Base-by-base conservation (phyloP, 2,329 filamentous ascomycete genomes). In the Ceratocystis lukuohia region DNA sequence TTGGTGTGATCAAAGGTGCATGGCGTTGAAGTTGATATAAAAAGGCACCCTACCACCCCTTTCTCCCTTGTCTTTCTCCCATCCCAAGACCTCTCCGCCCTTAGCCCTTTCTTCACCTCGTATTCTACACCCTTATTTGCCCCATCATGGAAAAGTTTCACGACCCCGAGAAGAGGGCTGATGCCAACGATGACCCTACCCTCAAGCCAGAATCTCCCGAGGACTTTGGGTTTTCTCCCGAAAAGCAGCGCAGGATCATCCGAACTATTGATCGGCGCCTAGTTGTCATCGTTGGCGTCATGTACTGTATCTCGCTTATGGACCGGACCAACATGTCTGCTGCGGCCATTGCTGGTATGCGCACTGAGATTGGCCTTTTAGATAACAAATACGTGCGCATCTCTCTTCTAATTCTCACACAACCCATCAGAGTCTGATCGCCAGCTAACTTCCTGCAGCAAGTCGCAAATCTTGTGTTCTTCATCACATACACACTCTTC, bases 251-350 rank as follows among this genome's bases (percentile, higher is more conserved):
- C 72, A 80, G 76, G 53, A 89, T 94, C 71, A 84, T 91, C 53
- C 79, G 81, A 66, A 83, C 84, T 12, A 79, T 94, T 70, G 90
- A 95, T 74, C 77, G 79, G 37, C 83, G 86, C 1, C 77, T 88
- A 2, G 82, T 88, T 50, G 72, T 80, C 2, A 85, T 81, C 1
- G 82, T 84, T 3, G 86, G 86, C 22, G 72, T 80, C 69, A 81
- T 91, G 76, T 92, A 92, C 74, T 89, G 87, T 73, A 80, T 89
- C 71, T 87, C 83, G 69, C 76, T 93, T 68, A 89, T 93, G 84
- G 89, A 94, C 72, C 80, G 89, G 41, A 90, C 87, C 1, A 93
- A 93, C 74, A 76, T 92, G 73, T 83, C 83, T n/a, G 79, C 83
- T 25, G 88, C 88, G 50, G 83, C 83, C 59, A 87, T 93, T 73